Evolutionary conservation across 2,329 filamentous ascomycete genomes (phyloP).

Genomic region (Monosporascus sp.): DNA sequence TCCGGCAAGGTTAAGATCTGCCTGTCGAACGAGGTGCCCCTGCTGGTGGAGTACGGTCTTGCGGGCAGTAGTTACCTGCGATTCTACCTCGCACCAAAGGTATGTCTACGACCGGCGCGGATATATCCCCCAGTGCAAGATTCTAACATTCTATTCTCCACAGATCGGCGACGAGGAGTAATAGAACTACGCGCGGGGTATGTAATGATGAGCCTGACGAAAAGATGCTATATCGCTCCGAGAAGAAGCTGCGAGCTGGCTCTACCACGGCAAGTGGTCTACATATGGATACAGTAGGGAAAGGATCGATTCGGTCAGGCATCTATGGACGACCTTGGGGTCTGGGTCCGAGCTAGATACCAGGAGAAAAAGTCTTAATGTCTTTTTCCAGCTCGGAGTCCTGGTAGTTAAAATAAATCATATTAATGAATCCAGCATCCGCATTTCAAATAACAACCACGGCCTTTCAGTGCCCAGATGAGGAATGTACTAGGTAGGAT

Average conservation of each 20-base stretch:
- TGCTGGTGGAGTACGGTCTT: slow-evolving; percentile 87
- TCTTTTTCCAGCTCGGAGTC: neutral
- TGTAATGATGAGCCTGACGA: slow-evolving; percentile 14
- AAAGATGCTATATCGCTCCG: slow-evolving; percentile 10
- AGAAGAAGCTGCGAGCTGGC: slow-evolving; percentile 3
- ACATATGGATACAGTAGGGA: slow-evolving; percentile 7
- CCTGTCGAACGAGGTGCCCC: slow-evolving; percentile 91
- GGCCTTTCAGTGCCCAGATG: neutral
- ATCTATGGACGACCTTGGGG: neutral
- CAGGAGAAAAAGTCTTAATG: neutral
- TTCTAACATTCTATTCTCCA: slow-evolving; percentile 27
- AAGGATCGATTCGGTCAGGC: neutral
- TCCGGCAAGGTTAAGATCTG: slow-evolving; percentile 82
- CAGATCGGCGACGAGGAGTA: slow-evolving; percentile 68
- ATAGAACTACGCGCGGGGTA: slow-evolving; percentile 3
- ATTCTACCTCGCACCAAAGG: slow-evolving; percentile 98
- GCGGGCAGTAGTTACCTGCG: slow-evolving; percentile 80
- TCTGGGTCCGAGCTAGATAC: neutral
- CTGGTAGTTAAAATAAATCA: neutral
- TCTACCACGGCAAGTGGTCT: slow-evolving; percentile 1
- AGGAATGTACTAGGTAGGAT: no score
- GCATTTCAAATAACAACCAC: neutral
- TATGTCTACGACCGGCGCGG: slow-evolving; percentile 34
- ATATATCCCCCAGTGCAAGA: neutral
- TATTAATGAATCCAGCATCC: neutral